phyloP scores from a whole-genome alignment of 106 monocot species.

The Alisma plantagoaquatica region DNA sequence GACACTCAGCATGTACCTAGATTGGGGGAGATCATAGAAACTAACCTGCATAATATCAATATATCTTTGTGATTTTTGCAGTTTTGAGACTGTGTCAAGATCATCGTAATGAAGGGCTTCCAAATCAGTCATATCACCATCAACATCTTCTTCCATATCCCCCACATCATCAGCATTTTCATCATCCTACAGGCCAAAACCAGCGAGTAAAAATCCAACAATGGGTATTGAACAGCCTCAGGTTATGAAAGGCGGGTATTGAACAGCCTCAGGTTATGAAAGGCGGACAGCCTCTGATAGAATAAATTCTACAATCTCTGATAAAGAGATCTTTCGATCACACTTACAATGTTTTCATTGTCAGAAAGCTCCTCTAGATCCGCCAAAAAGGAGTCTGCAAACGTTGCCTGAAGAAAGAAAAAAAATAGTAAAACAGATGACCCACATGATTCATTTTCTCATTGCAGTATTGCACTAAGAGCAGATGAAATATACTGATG shows the following conservation, averaged over 20 bases:
- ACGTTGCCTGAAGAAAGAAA: constrained; percentile 23
- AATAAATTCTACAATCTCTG: too few species aligned
- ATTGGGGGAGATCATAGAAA: background rate
- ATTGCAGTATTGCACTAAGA: too few species aligned
- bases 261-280: too few species aligned
- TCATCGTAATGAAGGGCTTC: constrained; percentile 95
- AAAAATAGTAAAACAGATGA: too few species aligned
- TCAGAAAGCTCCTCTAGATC: constrained; percentile 68
- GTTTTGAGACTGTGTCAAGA: constrained; percentile 87
- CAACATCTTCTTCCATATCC: constrained; percentile 73
- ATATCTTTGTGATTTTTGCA: constrained; percentile 90
- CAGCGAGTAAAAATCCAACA: too few species aligned
- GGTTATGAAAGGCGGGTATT: too few species aligned
- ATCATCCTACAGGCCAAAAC: constrained; percentile 40
- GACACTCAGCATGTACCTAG: background rate
- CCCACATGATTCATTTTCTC: too few species aligned
- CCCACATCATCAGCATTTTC: constrained; percentile 41
- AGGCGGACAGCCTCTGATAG: too few species aligned
- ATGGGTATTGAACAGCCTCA: too few species aligned
- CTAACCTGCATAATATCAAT: constrained; percentile 86
- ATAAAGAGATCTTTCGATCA: too few species aligned
- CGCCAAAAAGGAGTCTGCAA: constrained; percentile 44
- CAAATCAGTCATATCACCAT: constrained; percentile 69
- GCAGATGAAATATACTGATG: too few species aligned
- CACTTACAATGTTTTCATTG: too few species aligned